These are phyloP conservation scores for Endogone sp. DNA, from an alignment of 192 early-diverging fungal species.

Conservation along the genomic window DNA sequence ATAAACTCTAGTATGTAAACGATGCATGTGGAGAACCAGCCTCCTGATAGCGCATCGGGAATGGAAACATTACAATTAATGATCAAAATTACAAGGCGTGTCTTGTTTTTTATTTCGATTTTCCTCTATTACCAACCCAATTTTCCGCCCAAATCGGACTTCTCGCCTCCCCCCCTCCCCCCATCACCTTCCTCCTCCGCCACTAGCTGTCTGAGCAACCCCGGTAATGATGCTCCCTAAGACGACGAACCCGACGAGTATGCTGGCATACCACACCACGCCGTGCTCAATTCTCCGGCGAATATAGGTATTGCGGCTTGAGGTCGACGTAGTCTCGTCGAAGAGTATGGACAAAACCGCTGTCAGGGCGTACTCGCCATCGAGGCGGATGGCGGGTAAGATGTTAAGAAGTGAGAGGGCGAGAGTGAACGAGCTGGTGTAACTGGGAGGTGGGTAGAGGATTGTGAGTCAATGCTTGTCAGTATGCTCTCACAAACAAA, in stretches of 20 bases:
- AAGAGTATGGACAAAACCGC: conserved; percentile 31
- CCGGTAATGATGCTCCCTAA: background rate
- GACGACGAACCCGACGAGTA: background rate
- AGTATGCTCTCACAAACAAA: too few relatives aligned
- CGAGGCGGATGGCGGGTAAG: conserved; percentile 63
- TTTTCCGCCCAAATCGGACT: too few relatives aligned
- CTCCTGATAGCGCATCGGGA: too few relatives aligned
- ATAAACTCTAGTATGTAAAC: too few relatives aligned
- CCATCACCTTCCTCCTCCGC: background rate
- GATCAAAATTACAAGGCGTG: too few relatives aligned
- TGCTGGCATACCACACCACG: background rate
- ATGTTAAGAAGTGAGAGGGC: conserved; percentile 71
- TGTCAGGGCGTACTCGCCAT: conserved; percentile 65
- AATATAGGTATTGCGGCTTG: background rate
- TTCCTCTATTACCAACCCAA: too few relatives aligned
- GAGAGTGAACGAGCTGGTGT: conserved; percentile 62
- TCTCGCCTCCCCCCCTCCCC: too few relatives aligned
- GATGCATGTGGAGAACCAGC: too few relatives aligned
- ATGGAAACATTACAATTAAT: too few relatives aligned
- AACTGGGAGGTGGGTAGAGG: conserved; percentile 29
- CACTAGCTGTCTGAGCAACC: background rate
- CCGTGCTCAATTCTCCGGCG: background rate
- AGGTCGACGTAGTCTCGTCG: conserved; percentile 22
- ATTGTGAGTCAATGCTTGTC: too few relatives aligned
- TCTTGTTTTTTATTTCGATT: too few relatives aligned